A percentile compares a stretch with the other conserved stretches of the same genome.
These are phyloP conservation scores for Ceratocystiopsis minuta DNA, from an alignment of 2,329 filamentous ascomycete species.

Conservation along the genomic window DNA sequence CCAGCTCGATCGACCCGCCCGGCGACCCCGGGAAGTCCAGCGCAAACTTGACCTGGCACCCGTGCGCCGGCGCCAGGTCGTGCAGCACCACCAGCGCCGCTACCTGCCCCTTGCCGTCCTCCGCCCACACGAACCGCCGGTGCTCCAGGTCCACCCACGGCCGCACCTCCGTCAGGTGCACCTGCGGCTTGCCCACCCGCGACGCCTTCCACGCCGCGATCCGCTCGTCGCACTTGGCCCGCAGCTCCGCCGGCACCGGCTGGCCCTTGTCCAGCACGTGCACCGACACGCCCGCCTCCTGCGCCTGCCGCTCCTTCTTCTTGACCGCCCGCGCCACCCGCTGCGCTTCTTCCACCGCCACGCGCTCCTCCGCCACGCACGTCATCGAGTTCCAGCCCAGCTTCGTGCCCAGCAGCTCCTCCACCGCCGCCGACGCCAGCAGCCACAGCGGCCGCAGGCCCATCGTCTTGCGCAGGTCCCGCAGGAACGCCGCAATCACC, in stretches of 20 bases:
- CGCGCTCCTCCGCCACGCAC: slow-evolving; percentile 74
- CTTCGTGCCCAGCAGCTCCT: slow-evolving; percentile 62
- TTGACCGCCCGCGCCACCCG: slow-evolving; percentile 28
- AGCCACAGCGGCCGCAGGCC: slow-evolving; percentile 71
- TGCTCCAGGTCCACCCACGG: slow-evolving; percentile 76
- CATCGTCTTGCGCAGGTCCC: slow-evolving; percentile 29
- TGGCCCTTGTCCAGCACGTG: slow-evolving; percentile 35
- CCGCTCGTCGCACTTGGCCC: slow-evolving; percentile 49
- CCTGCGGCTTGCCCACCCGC: slow-evolving; percentile 64
- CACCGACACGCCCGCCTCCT: slow-evolving; percentile 71
- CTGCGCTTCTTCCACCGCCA: slow-evolving; percentile 39
- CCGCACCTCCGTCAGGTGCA: slow-evolving; percentile 76
- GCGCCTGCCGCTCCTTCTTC: slow-evolving; percentile 62
- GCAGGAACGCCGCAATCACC: slow-evolving; percentile 57
- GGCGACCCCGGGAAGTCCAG: slow-evolving; percentile 78
- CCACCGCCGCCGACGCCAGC: slow-evolving; percentile 59
- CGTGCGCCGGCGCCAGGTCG: slow-evolving; percentile 61
- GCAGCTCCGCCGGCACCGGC: slow-evolving; percentile 45
- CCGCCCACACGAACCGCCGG: slow-evolving; percentile 69
- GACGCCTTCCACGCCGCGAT: slow-evolving; percentile 64
- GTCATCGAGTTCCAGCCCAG: slow-evolving; percentile 80
- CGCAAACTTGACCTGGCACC: slow-evolving; percentile 93
- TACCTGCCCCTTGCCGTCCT: slow-evolving; percentile 54
- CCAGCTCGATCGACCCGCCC: slow-evolving; percentile 71
- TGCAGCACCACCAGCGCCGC: slow-evolving; percentile 66